Percentiles rank a stretch among this genome's conserved stretches.
phyloP scores from a whole-genome alignment of 2,329 filamentous ascomycete species.

The Aspergillus unguis region DNA sequence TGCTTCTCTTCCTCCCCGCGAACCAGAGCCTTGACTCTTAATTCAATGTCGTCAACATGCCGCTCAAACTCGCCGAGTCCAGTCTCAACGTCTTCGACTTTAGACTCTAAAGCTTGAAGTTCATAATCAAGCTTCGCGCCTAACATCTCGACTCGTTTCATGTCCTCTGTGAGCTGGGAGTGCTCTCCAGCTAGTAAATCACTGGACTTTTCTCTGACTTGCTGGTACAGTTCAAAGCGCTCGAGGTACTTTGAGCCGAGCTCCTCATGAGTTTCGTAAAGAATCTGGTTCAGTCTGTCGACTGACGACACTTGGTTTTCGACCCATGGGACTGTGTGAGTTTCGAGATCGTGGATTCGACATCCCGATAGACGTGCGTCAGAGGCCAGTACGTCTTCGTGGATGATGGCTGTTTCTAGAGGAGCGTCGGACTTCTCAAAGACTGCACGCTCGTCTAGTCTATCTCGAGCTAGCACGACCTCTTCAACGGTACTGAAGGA shows the following conservation, averaged over 20 bases:
- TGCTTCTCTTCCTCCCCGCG: slow-evolving; percentile 61
- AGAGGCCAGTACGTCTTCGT: slow-evolving; percentile 39
- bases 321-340: slow-evolving; percentile 42
- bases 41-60: slow-evolving; percentile 70
- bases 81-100: slow-evolving; percentile 83
- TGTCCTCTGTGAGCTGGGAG: slow-evolving; percentile 63
- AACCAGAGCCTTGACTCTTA: slow-evolving; percentile 61
- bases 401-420: slow-evolving; percentile 40
- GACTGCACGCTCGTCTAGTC: slow-evolving; percentile 24
- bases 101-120: slow-evolving; percentile 72
- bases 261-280: slow-evolving; percentile 61
- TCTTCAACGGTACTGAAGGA: slow-evolving; percentile 50
- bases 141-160: slow-evolving; percentile 76
- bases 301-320: slow-evolving; percentile 42
- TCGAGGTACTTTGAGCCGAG: slow-evolving; percentile 67
- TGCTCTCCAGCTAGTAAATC: slow-evolving; percentile 69
- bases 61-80: slow-evolving; percentile 75
- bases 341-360: slow-evolving; percentile 37
- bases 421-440: slow-evolving; percentile 37
- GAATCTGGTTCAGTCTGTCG: slow-evolving; percentile 60
- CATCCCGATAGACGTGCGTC: slow-evolving; percentile 36
- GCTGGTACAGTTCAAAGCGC: slow-evolving; percentile 66
- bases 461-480: slow-evolving; percentile 38
- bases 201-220: slow-evolving; percentile 63
- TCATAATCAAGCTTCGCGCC: slow-evolving; percentile 90